These are phyloP conservation scores for Eucalyptus cloeziana DNA, from an alignment of 345 rosid species.

Conservation along the genomic window DNA sequence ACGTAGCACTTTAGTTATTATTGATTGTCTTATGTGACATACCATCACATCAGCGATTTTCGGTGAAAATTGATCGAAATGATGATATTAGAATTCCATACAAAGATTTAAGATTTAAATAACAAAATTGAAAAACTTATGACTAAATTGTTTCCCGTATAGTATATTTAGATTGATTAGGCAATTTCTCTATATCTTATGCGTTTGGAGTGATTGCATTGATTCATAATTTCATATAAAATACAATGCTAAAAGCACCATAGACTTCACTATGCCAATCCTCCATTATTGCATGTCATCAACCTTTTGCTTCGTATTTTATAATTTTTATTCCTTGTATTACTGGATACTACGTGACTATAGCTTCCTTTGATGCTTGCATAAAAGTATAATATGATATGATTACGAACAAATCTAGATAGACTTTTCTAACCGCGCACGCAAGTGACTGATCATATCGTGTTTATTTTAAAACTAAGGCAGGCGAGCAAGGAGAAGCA, in stretches of 20 bases:
- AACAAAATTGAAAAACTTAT: fast-evolving
- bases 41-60: fast-evolving
- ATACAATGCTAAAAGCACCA: neutral
- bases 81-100: fast-evolving
- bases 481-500: neutral
- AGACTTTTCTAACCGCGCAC: neutral
- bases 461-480: neutral
- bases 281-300: too few species aligned
- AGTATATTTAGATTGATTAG: too few species aligned
- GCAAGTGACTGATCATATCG: neutral
- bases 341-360: neutral
- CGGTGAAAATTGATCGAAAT: fast-evolving
- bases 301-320: neutral
- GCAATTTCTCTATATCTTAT: neutral
- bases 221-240: too few species aligned
- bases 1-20: too few species aligned
- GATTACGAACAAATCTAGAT: neutral
- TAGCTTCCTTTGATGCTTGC: neutral
- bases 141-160: fast-evolving
- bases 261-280: neutral
- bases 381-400: neutral
- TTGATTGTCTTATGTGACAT: too few species aligned
- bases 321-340: neutral
- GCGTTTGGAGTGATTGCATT: neutral
- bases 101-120: neutral